A percentile compares a stretch with the other conserved stretches of the same genome.
Evolutionary conservation across 139 green algal species (phyloP).

Genomic region (Tetradesmus lagerheimii): DNA sequence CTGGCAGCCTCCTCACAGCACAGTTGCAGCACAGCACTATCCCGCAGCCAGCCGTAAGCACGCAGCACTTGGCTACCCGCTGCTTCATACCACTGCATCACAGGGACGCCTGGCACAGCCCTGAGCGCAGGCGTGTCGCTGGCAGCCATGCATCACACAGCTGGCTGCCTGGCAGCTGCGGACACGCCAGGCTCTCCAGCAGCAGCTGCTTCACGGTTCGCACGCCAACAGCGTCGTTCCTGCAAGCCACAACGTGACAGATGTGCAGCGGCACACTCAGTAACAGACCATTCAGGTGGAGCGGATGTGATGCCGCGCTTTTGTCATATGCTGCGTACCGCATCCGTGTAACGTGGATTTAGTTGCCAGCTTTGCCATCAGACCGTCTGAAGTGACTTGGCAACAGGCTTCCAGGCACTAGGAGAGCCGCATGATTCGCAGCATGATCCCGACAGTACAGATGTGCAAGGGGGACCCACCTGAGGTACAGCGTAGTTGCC

Average conservation of each 20-base stretch:
- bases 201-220: conserved; percentile 39
- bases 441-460: not conserved
- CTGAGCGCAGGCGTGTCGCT: not conserved
- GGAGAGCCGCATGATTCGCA: not conserved
- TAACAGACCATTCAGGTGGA: not conserved
- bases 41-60: too few relatives aligned
- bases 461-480: not conserved
- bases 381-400: too few relatives aligned
- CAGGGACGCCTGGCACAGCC: not conserved
- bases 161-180: not conserved
- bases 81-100: not conserved
- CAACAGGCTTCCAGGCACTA: not conserved
- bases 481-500: conserved; percentile 15
- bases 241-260: not conserved
- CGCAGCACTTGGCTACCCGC: too few relatives aligned
- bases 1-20: too few relatives aligned
- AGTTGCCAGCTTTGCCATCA: not conserved
- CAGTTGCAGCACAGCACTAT: too few relatives aligned
- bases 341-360: not conserved
- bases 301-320: not conserved
- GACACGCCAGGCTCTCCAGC: conserved; percentile 11
- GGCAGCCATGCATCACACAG: conserved; percentile 32
- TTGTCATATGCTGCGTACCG: not conserved
- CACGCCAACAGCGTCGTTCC: conserved; percentile 31
- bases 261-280: not conserved